These are phyloP conservation scores for barley (Hordeum vulgare) DNA, from an alignment of 176 grass and related monocot species.

Conservation along the genomic window MorexV3_pseudomolecules_assembly NC_058523.1:403415055-403415554, in stretches of 20 bases:
- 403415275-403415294: conserved; percentile 99
- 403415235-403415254: conserved; percentile 99
- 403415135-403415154: conserved; percentile 87
- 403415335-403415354: conserved; percentile 32
- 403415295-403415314: conserved; percentile 91
- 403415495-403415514: conserved; percentile 97
- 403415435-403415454: conserved; percentile 97
- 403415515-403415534: conserved; percentile 98
- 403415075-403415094: conserved; percentile 83
- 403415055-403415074: conserved; percentile 93
- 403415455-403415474: conserved; percentile 82
- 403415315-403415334: conserved; percentile 80
- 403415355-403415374: conserved; percentile 29
- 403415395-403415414: conserved; percentile 77
- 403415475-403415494: conserved; percentile 88
- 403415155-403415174: conserved; percentile 73
- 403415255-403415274: conserved; percentile 99
- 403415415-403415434: conserved; percentile 99
- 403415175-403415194: conserved; percentile 14
- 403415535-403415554: conserved; percentile 7
- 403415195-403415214: neutral
- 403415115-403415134: conserved; percentile 88
- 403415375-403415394: conserved; percentile 74
- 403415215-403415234: conserved; percentile 31
- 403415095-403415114: conserved; percentile 76